A percentile compares a stretch with the other conserved stretches of the same genome.
Conservation (phyloP, 345 rosid genomes). For the Tarenaya hassleriana region DNA sequence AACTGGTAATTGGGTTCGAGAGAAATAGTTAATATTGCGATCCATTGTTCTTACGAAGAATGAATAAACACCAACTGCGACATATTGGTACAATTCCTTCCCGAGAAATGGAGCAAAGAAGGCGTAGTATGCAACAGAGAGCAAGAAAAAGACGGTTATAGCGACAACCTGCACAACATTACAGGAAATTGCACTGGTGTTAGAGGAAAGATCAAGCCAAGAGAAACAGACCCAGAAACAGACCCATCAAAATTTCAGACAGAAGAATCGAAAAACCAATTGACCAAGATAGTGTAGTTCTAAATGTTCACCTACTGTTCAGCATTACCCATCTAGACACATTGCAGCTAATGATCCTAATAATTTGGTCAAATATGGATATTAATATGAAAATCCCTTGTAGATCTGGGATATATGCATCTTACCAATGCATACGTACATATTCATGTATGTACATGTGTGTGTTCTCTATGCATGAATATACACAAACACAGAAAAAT, state of each 20-base stretch:
- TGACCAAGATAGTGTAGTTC: too few species aligned
- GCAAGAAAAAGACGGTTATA: slow-evolving; percentile 71
- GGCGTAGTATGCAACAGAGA: slow-evolving; percentile 72
- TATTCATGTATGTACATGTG: slow-evolving; percentile 6
- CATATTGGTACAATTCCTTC: slow-evolving; percentile 52
- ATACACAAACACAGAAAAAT: not conserved
- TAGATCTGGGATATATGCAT: too few species aligned
- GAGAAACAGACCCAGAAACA: too few species aligned
- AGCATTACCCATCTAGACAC: too few species aligned
- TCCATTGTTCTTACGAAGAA: slow-evolving; percentile 47
- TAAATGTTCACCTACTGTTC: too few species aligned
- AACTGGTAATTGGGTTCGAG: slow-evolving; percentile 4
- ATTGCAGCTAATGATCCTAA: too few species aligned
- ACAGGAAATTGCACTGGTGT: not conserved
- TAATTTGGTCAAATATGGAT: too few species aligned
- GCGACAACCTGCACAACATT: slow-evolving; percentile 59
- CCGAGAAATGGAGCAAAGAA: slow-evolving; percentile 95
- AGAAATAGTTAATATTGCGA: not conserved
- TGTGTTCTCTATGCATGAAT: too few species aligned
- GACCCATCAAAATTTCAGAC: slow-evolving; percentile 1
- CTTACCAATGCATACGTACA: slow-evolving; percentile 8
- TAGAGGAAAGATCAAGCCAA: not conserved
- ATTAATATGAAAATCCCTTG: too few species aligned
- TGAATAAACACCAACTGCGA: slow-evolving; percentile 69
- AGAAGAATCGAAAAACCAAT: too few species aligned